These are phyloP conservation scores for Ustilago sp. DNA, from an alignment of 1,284 basidiomycete species.

Conservation along the genomic window DNA sequence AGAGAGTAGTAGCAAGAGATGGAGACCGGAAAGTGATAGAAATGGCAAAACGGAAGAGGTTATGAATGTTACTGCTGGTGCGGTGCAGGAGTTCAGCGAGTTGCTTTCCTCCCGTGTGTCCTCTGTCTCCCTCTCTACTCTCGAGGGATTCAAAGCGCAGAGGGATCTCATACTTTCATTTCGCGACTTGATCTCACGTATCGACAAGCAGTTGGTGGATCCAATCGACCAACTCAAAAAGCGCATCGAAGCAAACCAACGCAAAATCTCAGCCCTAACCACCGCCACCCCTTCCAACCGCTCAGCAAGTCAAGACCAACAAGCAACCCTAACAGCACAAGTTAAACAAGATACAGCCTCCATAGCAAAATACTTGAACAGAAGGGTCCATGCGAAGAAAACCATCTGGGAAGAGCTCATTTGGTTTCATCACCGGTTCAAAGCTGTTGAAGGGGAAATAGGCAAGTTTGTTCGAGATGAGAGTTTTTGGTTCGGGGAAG, in stretches of 20 bases:
- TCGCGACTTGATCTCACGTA: constrained; percentile 43
- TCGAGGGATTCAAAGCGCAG: constrained; percentile 47
- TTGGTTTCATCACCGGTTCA: constrained; percentile 48
- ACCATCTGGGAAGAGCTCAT: constrained; percentile 51
- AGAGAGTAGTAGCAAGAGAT: constrained; percentile 38
- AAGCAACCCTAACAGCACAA: constrained; percentile 37
- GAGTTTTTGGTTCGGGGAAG: constrained; percentile 17
- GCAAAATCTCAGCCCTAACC: constrained; percentile 36
- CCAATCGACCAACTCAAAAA: constrained; percentile 48
- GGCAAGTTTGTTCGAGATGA: constrained; percentile 39
- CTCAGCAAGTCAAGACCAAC: constrained; percentile 31
- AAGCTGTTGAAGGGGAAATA: constrained; percentile 40
- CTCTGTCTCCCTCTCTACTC: constrained; percentile 29
- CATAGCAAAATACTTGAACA: constrained; percentile 45
- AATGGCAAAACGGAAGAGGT: constrained; percentile 39
- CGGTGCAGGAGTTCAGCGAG: constrained; percentile 44
- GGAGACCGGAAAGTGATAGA: constrained; percentile 47
- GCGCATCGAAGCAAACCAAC: constrained; percentile 39
- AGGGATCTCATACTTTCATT: constrained; percentile 52
- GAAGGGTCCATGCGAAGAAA: constrained; percentile 46
- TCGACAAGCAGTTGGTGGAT: constrained; percentile 47
- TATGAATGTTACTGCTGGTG: constrained; percentile 25
- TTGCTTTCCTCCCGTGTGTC: constrained; percentile 33
- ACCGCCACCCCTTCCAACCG: constrained; percentile 6
- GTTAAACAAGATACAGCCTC: constrained; percentile 39